Evolutionary conservation across 108 stramenopile species (phyloP).

Genomic region (Epipyxis sp.): DNA sequence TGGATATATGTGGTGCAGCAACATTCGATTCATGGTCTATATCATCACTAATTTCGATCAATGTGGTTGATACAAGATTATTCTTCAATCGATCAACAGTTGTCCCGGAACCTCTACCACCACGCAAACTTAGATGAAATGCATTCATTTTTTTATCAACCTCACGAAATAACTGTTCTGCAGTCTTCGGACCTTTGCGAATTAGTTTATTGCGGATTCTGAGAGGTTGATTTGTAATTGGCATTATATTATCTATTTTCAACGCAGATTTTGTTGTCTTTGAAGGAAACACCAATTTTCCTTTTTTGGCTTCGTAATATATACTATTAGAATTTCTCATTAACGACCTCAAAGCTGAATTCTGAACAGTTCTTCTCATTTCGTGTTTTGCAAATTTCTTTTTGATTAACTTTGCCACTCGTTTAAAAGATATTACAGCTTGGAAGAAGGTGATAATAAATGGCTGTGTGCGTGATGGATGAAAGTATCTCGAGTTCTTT

Average conservation of each 20-base stretch:
- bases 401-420: not conserved
- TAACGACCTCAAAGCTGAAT: not conserved
- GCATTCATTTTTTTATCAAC: not conserved
- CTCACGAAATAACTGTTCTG: not conserved
- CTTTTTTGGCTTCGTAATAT: not conserved
- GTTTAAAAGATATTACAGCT: constrained; percentile 23
- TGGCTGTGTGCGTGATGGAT: constrained; percentile 2
- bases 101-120: no score
- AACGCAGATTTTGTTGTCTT: no score
- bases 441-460: constrained; percentile 20
- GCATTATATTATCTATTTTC: no score
- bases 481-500: constrained; percentile 2
- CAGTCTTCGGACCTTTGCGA: not conserved
- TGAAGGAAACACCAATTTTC: not conserved
- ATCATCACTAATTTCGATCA: no score
- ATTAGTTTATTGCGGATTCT: no score
- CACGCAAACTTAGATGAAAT: not conserved
- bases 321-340: not conserved
- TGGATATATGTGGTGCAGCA: not conserved
- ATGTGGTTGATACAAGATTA: no score
- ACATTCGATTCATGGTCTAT: no score
- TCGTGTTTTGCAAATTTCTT: no score
- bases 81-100: no score
- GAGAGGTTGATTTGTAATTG: no score
- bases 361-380: not conserved